Percentiles rank a stretch among this genome's conserved stretches.
phyloP scores from a whole-genome alignment of 83 land plant genomes.

The Picea abies region DNA sequence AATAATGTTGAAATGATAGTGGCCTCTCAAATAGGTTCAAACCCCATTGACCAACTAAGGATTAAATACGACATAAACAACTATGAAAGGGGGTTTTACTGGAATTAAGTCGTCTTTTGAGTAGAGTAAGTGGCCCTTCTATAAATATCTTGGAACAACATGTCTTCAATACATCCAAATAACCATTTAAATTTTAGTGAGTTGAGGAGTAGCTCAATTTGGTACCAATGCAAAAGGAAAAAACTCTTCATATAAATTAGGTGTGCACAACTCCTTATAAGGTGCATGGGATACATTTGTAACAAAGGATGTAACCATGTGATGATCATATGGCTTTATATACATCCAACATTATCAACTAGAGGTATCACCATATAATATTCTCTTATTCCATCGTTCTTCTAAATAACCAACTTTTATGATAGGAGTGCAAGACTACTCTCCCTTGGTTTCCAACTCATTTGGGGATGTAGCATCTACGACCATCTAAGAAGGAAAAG shows the following conservation, averaged over 20 bases:
- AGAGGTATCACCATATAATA: background rate
- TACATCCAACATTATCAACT: background rate
- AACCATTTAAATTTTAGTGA: slow-evolving; percentile 15
- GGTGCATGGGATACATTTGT: background rate
- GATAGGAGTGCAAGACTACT: background rate
- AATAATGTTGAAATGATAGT: background rate
- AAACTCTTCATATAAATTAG: slow-evolving; percentile 21
- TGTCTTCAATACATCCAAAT: slow-evolving; percentile 29
- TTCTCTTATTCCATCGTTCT: background rate
- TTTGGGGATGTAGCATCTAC: background rate
- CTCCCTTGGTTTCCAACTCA: slow-evolving; percentile 1
- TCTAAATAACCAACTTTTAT: background rate
- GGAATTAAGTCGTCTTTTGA: background rate
- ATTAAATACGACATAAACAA: background rate
- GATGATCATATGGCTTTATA: background rate
- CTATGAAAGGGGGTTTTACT: background rate
- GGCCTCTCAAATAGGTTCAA: background rate
- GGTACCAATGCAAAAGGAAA: slow-evolving; percentile 21
- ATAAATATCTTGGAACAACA: slow-evolving; percentile 9
- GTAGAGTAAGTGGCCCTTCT: background rate
- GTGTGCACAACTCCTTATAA: background rate
- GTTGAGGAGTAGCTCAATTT: slow-evolving; percentile 51
- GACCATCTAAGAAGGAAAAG: background rate
- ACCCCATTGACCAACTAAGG: background rate
- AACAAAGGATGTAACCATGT: background rate